Percentiles rank a stretch among this genome's conserved stretches.
These are phyloP conservation scores for Aspergillus tubingensis DNA, from an alignment of 2,329 filamentous ascomycete species.

Conservation along the genomic window DNA sequence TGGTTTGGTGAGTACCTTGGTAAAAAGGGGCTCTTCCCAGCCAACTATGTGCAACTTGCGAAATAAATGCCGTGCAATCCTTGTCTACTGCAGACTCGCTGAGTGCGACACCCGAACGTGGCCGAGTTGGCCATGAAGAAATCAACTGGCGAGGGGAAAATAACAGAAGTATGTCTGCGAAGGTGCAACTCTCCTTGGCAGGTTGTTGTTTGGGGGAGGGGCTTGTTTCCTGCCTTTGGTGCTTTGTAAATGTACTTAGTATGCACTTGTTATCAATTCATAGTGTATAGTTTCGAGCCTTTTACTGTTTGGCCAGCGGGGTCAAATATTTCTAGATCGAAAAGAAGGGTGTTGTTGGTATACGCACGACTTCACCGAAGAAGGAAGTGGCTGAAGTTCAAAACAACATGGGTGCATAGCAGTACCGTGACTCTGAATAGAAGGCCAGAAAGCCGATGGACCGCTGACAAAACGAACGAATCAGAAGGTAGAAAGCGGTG, in stretches of 20 bases:
- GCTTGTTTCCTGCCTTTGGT: background rate
- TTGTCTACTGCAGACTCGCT: background rate
- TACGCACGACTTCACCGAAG: background rate
- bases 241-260: background rate
- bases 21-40: slow-evolving; percentile 75
- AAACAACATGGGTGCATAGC: background rate
- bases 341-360: background rate
- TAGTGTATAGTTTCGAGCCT: background rate
- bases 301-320: background rate
- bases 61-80: background rate
- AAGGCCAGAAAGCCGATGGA: background rate
- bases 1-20: slow-evolving; percentile 89
- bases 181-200: background rate
- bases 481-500: background rate
- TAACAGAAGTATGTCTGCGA: background rate
- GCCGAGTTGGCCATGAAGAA: background rate
- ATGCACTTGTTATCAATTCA: background rate
- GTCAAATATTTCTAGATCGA: background rate
- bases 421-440: background rate
- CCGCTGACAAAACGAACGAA: background rate
- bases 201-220: background rate
- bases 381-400: background rate
- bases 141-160: background rate
- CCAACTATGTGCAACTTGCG: slow-evolving; percentile 49
- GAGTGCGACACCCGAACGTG: background rate